A percentile compares a stretch with the other conserved stretches of the same genome.
These are phyloP conservation scores for Coemansia sp. DNA, from an alignment of 192 early-diverging fungal species.

Conservation along the genomic window DNA sequence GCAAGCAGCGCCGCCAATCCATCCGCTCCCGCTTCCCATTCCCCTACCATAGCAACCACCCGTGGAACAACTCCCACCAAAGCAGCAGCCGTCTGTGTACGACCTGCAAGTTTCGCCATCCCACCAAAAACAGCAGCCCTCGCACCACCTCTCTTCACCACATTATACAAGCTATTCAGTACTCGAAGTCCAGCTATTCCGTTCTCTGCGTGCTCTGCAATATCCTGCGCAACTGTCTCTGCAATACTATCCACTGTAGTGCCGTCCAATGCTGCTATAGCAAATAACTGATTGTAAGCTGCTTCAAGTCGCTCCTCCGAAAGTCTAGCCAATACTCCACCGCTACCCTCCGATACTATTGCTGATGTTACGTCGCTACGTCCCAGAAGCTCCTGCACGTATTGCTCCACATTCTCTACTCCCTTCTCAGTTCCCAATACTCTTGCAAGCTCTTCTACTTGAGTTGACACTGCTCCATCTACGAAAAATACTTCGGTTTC, in stretches of 20 bases:
- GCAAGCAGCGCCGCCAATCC: conserved; percentile 66
- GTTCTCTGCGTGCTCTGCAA: conserved; percentile 17
- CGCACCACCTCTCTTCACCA: conserved; percentile 58
- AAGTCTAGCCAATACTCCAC: conserved; percentile 35
- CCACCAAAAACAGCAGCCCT: conserved; percentile 68
- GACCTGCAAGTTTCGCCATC: conserved; percentile 73
- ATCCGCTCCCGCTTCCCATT: conserved; percentile 17
- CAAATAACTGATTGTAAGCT: conserved; percentile 51
- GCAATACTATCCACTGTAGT: conserved; percentile 1
- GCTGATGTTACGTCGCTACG: conserved; percentile 21
- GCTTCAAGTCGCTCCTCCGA: conserved; percentile 37
- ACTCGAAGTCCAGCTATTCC: conserved; percentile 35
- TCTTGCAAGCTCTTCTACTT: conserved; percentile 72
- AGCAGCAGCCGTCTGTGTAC: conserved; percentile 31
- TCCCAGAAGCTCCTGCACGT: conserved; percentile 8
- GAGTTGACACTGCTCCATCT: conserved; percentile 34
- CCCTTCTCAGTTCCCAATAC: conserved; percentile 52
- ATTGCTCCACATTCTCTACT: conserved; percentile 3
- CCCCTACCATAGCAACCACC: conserved; percentile 21
- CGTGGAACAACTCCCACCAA: conserved; percentile 31
- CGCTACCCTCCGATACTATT: conserved; percentile 53
- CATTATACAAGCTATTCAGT: conserved; percentile 81
- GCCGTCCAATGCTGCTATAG: conserved; percentile 6
- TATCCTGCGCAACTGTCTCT: conserved; percentile 11
- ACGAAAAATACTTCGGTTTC: conserved; percentile 50